Percentiles rank a stretch among this genome's conserved stretches.
Evolutionary conservation across 2,329 filamentous ascomycete species (phyloP).

Genomic region (Neonectria neomacrospora): DNA sequence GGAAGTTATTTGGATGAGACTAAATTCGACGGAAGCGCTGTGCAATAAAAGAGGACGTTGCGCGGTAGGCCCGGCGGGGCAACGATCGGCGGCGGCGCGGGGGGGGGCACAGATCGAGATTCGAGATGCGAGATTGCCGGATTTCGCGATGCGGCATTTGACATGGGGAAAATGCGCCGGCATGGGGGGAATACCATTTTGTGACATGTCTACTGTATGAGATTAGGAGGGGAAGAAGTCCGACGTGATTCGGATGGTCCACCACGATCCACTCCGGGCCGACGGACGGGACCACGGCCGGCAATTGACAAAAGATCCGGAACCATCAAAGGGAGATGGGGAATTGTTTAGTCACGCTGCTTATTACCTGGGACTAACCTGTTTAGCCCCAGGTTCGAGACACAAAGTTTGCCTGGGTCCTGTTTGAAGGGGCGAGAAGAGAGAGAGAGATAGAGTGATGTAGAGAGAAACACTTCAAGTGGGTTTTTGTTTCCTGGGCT

Average conservation of each 20-base stretch:
- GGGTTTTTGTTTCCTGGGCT: neutral
- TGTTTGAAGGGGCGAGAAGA: neutral
- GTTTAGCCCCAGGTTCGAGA: neutral
- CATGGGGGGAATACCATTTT: neutral
- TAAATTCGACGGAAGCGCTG: neutral
- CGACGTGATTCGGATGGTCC: neutral
- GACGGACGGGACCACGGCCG: neutral
- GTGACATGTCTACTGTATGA: neutral
- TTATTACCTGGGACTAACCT: neutral
- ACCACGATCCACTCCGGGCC: neutral
- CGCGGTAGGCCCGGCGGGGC: neutral
- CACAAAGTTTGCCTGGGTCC: no score
- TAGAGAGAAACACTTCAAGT: neutral
- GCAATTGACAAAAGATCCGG: neutral
- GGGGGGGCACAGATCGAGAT: no score
- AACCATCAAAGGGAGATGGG: neutral
- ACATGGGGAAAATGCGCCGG: constrained; percentile 14
- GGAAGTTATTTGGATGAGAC: neutral
- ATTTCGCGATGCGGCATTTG: constrained; percentile 18
- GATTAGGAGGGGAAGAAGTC: neutral
- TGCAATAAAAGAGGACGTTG: neutral
- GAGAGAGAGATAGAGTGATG: neutral
- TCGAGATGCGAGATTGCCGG: constrained; percentile 15
- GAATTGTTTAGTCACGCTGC: neutral
- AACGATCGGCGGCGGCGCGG: constrained; percentile 11